Conservation (phyloP, 371 early-diverging fungal genomes). For the Rhizopus delemar region DNA sequence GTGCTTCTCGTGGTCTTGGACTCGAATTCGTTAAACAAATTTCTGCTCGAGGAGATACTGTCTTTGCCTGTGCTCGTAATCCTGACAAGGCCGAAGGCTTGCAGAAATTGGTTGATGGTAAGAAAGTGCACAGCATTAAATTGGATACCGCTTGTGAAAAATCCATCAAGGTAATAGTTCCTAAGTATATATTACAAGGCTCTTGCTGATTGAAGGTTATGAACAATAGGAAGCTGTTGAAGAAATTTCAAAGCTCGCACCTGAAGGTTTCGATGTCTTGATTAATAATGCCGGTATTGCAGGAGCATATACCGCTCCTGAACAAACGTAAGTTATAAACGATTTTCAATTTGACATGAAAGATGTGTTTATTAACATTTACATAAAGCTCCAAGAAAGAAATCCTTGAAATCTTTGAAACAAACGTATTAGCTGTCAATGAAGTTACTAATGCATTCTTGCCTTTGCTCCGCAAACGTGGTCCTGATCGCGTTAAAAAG, state of each 20-base stretch:
- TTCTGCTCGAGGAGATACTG: too few species aligned
- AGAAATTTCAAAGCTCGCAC: constrained; percentile 5
- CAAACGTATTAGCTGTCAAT: constrained; percentile 6
- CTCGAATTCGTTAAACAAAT: too few species aligned
- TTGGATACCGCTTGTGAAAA: constrained; percentile 28
- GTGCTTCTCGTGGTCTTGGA: too few species aligned
- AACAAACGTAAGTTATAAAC: constrained; percentile 10
- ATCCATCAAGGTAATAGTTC: constrained; percentile 32
- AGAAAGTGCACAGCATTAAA: constrained; percentile 26
- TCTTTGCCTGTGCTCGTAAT: constrained; percentile 39
- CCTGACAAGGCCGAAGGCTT: constrained; percentile 27
- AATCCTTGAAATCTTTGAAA: constrained; percentile 3
- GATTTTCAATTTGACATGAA: not conserved
- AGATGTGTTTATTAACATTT: too few species aligned
- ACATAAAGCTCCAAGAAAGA: not conserved
- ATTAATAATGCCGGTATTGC: constrained; percentile 16
- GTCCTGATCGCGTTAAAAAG: constrained; percentile 1
- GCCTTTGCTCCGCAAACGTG: constrained; percentile 19
- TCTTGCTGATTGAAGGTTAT: not conserved
- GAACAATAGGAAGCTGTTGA: not conserved
- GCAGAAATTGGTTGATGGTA: constrained; percentile 26
- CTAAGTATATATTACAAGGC: too few species aligned
- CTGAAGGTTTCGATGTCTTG: constrained; percentile 14
- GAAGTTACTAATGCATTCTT: constrained; percentile 12
- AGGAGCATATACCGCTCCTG: not conserved